These are phyloP conservation scores for Salix koriyanagi DNA, from an alignment of 345 rosid species.

Conservation along the genomic window DNA sequence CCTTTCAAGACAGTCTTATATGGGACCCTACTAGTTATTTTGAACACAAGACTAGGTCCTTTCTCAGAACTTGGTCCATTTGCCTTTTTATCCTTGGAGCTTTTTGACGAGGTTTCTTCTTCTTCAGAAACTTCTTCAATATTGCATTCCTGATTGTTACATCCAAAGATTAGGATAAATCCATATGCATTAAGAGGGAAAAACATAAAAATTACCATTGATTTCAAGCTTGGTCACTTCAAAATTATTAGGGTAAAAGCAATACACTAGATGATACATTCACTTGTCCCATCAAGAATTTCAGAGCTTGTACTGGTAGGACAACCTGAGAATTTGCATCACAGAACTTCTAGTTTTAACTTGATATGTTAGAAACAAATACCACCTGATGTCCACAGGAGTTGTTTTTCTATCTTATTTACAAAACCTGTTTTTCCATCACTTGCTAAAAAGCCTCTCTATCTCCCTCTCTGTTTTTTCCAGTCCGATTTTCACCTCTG, in stretches of 20 bases:
- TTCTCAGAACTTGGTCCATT: conserved; percentile 70
- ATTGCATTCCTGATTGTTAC: conserved; percentile 63
- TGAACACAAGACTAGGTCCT: conserved; percentile 65
- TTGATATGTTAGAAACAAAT: neutral
- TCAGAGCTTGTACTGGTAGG: neutral
- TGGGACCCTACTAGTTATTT: conserved; percentile 80
- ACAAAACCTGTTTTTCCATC: too few species aligned
- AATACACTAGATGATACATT: neutral
- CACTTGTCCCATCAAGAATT: neutral
- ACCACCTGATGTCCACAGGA: neutral
- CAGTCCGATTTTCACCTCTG: too few species aligned
- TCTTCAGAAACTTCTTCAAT: conserved; percentile 79
- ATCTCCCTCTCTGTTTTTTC: too few species aligned
- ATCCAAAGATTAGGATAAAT: conserved; percentile 10
- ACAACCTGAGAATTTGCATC: neutral
- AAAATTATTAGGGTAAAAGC: neutral
- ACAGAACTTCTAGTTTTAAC: neutral
- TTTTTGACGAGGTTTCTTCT: conserved; percentile 65
- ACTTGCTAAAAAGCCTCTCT: too few species aligned
- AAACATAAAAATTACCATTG: neutral
- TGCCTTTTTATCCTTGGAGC: conserved; percentile 82
- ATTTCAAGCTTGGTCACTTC: neutral
- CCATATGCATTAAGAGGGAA: conserved; percentile 1
- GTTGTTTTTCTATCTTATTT: too few species aligned
- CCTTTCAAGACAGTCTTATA: conserved; percentile 95